Conservation (phyloP, 371 early-diverging fungal genomes). For the Syncephalastrum contaminatum region DNA sequence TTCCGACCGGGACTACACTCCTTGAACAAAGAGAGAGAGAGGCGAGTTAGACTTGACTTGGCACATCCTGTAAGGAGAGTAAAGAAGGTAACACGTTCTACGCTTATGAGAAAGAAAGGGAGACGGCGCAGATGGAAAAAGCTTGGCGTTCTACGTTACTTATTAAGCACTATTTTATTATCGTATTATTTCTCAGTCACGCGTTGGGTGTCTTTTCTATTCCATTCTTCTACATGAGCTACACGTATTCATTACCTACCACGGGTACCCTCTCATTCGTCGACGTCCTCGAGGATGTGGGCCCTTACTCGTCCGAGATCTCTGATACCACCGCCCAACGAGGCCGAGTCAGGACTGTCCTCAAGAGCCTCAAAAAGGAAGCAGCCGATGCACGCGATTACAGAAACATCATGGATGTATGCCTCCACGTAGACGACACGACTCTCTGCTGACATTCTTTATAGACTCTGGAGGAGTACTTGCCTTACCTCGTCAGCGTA, state of each 20-base stretch:
- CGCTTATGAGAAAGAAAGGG: too few species aligned
- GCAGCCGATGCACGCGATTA: constrained; percentile 52
- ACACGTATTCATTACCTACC: constrained; percentile 59
- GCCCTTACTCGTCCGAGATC: constrained; percentile 48
- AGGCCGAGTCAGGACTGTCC: constrained; percentile 53
- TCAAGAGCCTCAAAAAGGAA: constrained; percentile 58
- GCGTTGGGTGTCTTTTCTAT: neutral
- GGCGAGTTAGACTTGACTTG: too few species aligned
- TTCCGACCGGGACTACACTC: too few species aligned
- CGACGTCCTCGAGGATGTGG: constrained; percentile 46
- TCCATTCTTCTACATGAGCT: constrained; percentile 39
- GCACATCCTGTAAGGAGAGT: too few species aligned
- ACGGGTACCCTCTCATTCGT: constrained; percentile 61
- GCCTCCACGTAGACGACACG: neutral
- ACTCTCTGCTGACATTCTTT: neutral
- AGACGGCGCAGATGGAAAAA: too few species aligned
- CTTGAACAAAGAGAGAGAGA: too few species aligned
- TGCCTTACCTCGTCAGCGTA: constrained; percentile 57
- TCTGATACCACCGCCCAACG: constrained; percentile 66
- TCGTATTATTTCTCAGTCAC: too few species aligned
- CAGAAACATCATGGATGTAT: constrained; percentile 47
- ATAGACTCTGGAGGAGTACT: constrained; percentile 63
- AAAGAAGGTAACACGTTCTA: too few species aligned
- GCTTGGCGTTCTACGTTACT: too few species aligned
- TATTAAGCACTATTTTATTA: too few species aligned